Base-by-base conservation (phyloP, 2,329 filamentous ascomycete species). In the Raffaelea arxii region DNA sequence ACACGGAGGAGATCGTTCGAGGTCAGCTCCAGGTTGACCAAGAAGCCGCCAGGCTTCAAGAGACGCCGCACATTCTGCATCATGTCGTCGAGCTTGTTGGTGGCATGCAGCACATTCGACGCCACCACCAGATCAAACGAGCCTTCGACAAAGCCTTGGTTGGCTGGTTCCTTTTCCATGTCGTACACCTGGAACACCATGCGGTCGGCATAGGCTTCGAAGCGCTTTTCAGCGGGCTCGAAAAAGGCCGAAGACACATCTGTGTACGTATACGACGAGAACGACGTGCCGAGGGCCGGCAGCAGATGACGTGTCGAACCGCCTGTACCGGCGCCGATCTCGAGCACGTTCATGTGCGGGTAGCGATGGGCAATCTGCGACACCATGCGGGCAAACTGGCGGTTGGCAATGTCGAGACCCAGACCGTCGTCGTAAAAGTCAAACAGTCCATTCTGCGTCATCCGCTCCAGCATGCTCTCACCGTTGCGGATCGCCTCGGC, bases 81-180 rank as follows among this genome's bases (percentile, higher is more conserved):
- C 22, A 61, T 59, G 24, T 57, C 21, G 39, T 58, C 40, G 42
- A 66, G 50, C 4, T 41, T 51, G 42, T 50, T 36, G 2, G 64
- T 66, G 1, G 63, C 62, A 36, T 67, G 62, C 5, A 69, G 52
- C 1, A 66, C 64, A 30, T 66, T 58, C 12, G 60, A 59, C 1
- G 65, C 66, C 45, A 70, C 53, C 4, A 68, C 51, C 5, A 69
- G 44, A 46, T 69, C 65, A 41, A 62, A 67, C 1, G 46, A 46
- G 4, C 51, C 55, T 3, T 51, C 48, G 22, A 59, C 56, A 38
- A 64, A 65, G 7, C 63, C 64, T 47, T 68, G 64, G 5, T 48
- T 46, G 1, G 43, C 41, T 3, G 59, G 58, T 25, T 62, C 58
- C 27, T 56, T 47, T 23, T 58, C 55, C 25, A 66, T 61, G 48